These are phyloP conservation scores for Sicyos baderoa DNA, from an alignment of 306 rosid genomes.

Conservation along the genomic window DNA sequence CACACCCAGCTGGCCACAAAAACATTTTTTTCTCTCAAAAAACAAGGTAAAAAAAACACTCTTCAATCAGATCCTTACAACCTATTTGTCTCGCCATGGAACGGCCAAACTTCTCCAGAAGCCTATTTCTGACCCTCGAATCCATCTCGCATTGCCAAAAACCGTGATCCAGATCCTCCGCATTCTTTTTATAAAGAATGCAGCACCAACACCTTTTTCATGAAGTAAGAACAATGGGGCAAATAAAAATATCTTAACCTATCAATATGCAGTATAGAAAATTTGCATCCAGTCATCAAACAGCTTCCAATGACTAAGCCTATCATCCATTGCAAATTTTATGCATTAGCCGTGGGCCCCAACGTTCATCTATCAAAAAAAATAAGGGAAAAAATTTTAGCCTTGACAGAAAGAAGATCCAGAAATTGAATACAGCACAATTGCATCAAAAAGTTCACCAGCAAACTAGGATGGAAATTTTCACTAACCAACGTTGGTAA, in stretches of 20 bases:
- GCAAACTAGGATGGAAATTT: neutral
- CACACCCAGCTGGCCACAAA: too few species aligned
- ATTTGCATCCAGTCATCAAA: constrained; percentile 11
- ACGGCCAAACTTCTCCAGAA: too few species aligned
- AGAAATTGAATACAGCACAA: neutral
- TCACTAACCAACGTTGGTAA: neutral
- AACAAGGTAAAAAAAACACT: too few species aligned
- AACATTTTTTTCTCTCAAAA: too few species aligned
- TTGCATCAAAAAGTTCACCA: neutral
- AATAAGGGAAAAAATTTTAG: neutral
- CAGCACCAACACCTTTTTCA: neutral
- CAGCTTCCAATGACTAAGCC: constrained; percentile 6
- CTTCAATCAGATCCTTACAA: too few species aligned
- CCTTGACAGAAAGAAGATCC: neutral
- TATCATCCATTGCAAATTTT: neutral
- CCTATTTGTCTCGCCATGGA: too few species aligned
- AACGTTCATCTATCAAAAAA: constrained; percentile 10
- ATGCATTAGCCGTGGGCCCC: constrained; percentile 7
- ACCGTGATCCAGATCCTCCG: too few species aligned
- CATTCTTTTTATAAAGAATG: too few species aligned
- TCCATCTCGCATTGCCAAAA: too few species aligned
- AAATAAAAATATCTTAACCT: neutral
- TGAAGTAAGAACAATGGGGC: neutral
- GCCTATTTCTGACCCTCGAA: too few species aligned
- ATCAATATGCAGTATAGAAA: neutral